Base-by-base conservation (phyloP, 306 rosid genomes). In the Citrullus amarus region DNA sequence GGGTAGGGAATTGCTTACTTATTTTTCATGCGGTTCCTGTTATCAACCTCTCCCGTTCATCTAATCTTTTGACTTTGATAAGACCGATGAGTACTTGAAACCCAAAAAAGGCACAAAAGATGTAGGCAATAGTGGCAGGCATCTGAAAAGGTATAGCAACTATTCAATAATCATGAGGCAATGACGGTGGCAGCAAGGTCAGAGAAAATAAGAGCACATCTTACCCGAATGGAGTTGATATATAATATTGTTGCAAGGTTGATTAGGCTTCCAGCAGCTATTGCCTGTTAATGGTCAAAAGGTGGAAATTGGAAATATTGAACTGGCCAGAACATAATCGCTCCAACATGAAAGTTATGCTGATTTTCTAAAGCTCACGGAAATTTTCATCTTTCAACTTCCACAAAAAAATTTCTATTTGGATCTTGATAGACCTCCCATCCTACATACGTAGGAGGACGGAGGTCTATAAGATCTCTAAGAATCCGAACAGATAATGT, bases 251-350 rank as follows among this genome's bases (percentile, higher is more conserved):
- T 92, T 78, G 96, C 99, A 76, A 96, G 98, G 86, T 96, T 96
- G 84, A 96, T 85, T 51, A 96, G 84, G 88, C 99, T 96, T 84
- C 99, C 99, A 75, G 90, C 97, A 82, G 90, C 99, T 67, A 96
- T 90, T 18, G 90, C 93, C 99, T 96, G 93, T 88, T 75, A 75
- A 82, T 81, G 76, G 80, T 78, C 83, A 78, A 83, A 75, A 18
- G 4, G 55, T 69, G 76, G 67, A 32, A 53, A 53, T 53, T 53
- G 8, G 20, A 53, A 5, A 81, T 69, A 75, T 61, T 53, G 30
- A 74, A 81, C 62, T 74, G 63, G 46, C 75, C 60, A 75, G 70
- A 82, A 79, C 78, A 79, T 34, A 76, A 73, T 71, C 63, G 44
- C 10, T 72, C 20, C 58, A 74, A 56, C 79, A 63, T 68, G 9